phyloP scores from a whole-genome alignment of 495 filamentous ascomycete species.

The Neurospora terricola region DNA sequence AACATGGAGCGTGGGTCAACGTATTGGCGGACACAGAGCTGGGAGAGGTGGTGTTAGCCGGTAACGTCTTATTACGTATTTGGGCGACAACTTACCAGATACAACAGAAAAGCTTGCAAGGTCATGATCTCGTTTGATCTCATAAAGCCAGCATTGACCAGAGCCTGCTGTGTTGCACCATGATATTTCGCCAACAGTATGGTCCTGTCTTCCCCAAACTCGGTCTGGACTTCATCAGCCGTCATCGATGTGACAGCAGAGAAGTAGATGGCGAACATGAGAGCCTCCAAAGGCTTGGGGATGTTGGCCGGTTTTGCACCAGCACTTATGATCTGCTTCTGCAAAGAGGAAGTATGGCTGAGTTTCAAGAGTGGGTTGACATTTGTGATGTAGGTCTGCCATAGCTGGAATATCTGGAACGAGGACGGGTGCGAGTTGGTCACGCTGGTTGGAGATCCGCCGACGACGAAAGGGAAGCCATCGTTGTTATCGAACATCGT shows the following conservation, averaged over 20 bases:
- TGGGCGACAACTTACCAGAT: slow-evolving; percentile 32
- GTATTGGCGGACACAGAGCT: slow-evolving; percentile 36
- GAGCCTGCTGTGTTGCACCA: slow-evolving; percentile 42
- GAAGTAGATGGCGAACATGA: slow-evolving; percentile 51
- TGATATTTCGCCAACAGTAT: slow-evolving; percentile 38
- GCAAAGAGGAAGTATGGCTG: slow-evolving; percentile 53
- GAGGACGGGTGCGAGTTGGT: slow-evolving; percentile 51
- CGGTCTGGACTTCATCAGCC: slow-evolving; percentile 39
- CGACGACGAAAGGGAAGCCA: slow-evolving; percentile 51
- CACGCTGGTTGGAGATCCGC: slow-evolving; percentile 35
- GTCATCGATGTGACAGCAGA: slow-evolving; percentile 41
- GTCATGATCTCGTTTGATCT: slow-evolving; percentile 42
- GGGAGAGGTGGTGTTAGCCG: slow-evolving; percentile 10
- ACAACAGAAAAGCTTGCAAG: slow-evolving; percentile 47
- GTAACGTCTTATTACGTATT: not conserved
- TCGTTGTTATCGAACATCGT: slow-evolving; percentile 42
- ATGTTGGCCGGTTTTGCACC: slow-evolving; percentile 37
- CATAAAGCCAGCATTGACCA: slow-evolving; percentile 48
- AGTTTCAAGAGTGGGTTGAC: slow-evolving; percentile 63
- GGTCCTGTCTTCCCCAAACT: slow-evolving; percentile 37
- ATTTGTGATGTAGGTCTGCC: slow-evolving; percentile 61
- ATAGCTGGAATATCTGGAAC: slow-evolving; percentile 63
- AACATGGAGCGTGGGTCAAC: slow-evolving; percentile 39
- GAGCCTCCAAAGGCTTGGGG: slow-evolving; percentile 37
- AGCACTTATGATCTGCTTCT: slow-evolving; percentile 42